Base-by-base conservation (phyloP, 805 yeast genomes). In the Zygoascus tannicola region DNA sequence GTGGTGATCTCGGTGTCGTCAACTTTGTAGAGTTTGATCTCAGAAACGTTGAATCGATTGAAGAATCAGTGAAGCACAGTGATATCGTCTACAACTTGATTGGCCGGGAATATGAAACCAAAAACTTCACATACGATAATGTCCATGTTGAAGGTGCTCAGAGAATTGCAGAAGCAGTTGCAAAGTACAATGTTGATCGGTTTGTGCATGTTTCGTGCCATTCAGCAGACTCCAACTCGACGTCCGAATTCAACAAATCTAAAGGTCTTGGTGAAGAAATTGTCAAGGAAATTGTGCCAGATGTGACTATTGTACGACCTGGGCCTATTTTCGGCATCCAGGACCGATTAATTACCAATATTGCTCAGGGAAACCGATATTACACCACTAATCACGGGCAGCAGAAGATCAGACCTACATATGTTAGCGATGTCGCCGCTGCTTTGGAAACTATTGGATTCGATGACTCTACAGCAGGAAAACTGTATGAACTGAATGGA, bases 1-100 rank as follows among this genome's bases (percentile, higher is more conserved):
- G 80, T 39, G 95, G 95, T 38, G 95, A 85, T 63, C 74, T 85
- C 52, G 95, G 95, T 26, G 94, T 85, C 36, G 86, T 85, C 43
- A 82, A 81, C 65, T 80, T 78, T 62, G 76, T 83, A 50, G 95
- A 85, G 64, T 76, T 83, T 56, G 95, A 85, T 62, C 68, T 85
- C 50, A 73, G 95, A 63, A 85, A 85, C 67, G 53, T 82, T 55
- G 67, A 79, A 56, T 76, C 86, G 12, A 79, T 85, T 50, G 83
- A 82, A 60, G 84, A 82, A 52, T 68, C 85, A 8, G 85, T 85
- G 35, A 78, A 80, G 52, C 78, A 81, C 64, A 78, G 90, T 3
- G 95, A 85, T 59, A 81, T 85, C 45, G 94, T 85, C 5, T 80
- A 70, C 68, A 85, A 85, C 66, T 69, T 84, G 61, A 70, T 85